phyloP scores from a whole-genome alignment of 805 yeast species.

The Kodamaea laetipori region DNA sequence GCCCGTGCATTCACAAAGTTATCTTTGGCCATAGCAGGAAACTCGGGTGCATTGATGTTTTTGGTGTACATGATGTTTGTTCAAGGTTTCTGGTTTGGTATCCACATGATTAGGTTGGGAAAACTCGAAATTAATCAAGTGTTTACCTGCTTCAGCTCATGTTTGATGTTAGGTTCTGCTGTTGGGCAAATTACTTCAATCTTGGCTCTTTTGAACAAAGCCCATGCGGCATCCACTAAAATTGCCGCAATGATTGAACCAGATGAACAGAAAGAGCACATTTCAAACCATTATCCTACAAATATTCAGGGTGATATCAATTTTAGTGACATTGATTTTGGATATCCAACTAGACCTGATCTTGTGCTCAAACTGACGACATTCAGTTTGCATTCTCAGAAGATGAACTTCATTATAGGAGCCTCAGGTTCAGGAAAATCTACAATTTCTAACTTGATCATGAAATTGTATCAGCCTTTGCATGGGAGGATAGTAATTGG shows the following conservation, averaged over 20 bases:
- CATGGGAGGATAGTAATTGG: constrained; percentile 64
- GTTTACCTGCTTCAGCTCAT: constrained; percentile 80
- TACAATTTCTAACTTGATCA: constrained; percentile 64
- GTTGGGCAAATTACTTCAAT: constrained; percentile 58
- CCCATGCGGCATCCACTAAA: constrained; percentile 63
- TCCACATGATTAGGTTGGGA: constrained; percentile 56
- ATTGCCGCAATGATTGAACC: constrained; percentile 38
- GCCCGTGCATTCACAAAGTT: constrained; percentile 43
- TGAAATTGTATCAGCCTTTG: constrained; percentile 55
- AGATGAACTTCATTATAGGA: constrained; percentile 72
- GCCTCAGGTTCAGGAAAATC: constrained; percentile 94
- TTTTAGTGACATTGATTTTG: constrained; percentile 59
- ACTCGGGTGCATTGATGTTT: constrained; percentile 56
- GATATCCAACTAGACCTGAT: constrained; percentile 60
- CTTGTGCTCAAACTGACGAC: constrained; percentile 50
- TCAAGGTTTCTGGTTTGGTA: constrained; percentile 93
- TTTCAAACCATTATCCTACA: constrained; percentile 6
- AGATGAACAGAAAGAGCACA: constrained; percentile 2
- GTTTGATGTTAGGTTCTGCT: constrained; percentile 68
- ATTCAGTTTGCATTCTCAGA: constrained; percentile 47
- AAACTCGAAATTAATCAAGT: constrained; percentile 61
- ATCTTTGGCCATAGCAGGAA: constrained; percentile 53
- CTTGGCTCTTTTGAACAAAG: constrained; percentile 65
- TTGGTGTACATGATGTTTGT: constrained; percentile 75
- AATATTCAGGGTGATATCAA: constrained; percentile 48